Conservation (phyloP, 2,329 filamentous ascomycete species). For the Cryphonectria carpinicola region DNA sequence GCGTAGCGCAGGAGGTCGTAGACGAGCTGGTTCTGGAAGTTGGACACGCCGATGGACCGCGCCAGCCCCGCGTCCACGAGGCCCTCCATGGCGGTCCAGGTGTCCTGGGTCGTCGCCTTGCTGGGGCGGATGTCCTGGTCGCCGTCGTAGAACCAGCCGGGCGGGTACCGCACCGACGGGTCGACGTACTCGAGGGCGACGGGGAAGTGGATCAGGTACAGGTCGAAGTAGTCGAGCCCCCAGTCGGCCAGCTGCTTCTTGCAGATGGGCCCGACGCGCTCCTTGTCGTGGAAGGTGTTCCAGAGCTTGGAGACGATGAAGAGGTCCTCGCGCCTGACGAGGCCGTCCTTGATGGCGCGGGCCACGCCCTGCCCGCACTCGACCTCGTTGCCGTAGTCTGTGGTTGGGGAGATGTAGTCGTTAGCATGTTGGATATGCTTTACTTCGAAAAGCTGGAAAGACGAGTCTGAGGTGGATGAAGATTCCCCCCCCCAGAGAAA, state of each 20-base stretch:
- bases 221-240: conserved; percentile 85
- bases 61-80: conserved; percentile 71
- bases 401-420: not conserved
- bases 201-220: conserved; percentile 90
- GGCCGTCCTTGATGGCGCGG: conserved; percentile 77
- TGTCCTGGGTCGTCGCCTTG: conserved; percentile 77
- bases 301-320: conserved; percentile 94
- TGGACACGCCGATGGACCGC: conserved; percentile 78
- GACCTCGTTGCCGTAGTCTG: conserved; percentile 83
- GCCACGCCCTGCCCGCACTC: conserved; percentile 77
- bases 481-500: no score
- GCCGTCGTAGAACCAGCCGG: conserved; percentile 69
- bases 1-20: conserved; percentile 82
- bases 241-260: conserved; percentile 80
- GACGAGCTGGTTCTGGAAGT: conserved; percentile 78
- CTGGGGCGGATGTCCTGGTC: conserved; percentile 63
- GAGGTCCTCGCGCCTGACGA: conserved; percentile 83
- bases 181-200: conserved; percentile 85
- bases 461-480: no score
- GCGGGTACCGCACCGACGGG: conserved; percentile 77
- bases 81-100: conserved; percentile 79
- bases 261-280: conserved; percentile 75
- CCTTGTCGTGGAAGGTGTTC: conserved; percentile 86
- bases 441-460: no score
- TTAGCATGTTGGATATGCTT: not conserved